Percentiles rank a stretch among this genome's conserved stretches.
These are phyloP conservation scores for Neurospora sp. DNA, from an alignment of 495 filamentous ascomycete genomes.

Conservation along the genomic window DNA sequence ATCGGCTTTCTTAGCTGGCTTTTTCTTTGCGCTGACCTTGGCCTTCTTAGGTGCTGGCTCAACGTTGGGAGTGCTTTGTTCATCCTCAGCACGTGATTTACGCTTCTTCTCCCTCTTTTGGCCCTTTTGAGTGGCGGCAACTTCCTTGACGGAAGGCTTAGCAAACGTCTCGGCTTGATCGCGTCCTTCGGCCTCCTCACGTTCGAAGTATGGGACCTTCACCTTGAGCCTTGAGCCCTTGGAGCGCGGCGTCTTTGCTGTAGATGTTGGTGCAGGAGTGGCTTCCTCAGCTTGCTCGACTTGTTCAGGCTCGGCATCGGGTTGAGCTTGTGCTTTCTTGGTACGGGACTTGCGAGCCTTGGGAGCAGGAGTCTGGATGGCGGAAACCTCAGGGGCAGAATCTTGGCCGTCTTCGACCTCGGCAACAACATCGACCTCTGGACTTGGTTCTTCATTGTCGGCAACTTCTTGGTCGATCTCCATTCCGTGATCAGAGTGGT, in stretches of 20 bases:
- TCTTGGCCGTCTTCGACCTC: not conserved
- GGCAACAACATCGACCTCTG: not conserved
- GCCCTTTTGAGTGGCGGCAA: not conserved
- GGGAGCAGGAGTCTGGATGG: not conserved
- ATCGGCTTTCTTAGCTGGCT: not conserved
- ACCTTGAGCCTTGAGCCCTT: not conserved
- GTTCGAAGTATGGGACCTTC: not conserved
- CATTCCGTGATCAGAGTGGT: not conserved
- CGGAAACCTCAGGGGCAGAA: not conserved
- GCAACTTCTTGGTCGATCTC: not conserved
- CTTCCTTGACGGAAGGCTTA: not conserved
- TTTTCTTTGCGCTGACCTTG: not conserved
- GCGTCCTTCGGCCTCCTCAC: not conserved
- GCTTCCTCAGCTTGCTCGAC: not conserved
- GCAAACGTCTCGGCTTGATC: not conserved
- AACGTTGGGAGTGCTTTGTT: not conserved
- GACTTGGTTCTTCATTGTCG: not conserved
- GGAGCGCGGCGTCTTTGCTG: not conserved
- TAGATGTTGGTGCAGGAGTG: not conserved
- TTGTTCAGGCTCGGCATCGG: not conserved
- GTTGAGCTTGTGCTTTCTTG: not conserved
- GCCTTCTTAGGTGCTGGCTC: not conserved
- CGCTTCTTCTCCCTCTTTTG: not conserved
- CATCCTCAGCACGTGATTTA: not conserved
- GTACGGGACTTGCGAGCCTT: not conserved